Conservation (phyloP, 495 filamentous ascomycete genomes). For the Penicillium pulvis region DNA sequence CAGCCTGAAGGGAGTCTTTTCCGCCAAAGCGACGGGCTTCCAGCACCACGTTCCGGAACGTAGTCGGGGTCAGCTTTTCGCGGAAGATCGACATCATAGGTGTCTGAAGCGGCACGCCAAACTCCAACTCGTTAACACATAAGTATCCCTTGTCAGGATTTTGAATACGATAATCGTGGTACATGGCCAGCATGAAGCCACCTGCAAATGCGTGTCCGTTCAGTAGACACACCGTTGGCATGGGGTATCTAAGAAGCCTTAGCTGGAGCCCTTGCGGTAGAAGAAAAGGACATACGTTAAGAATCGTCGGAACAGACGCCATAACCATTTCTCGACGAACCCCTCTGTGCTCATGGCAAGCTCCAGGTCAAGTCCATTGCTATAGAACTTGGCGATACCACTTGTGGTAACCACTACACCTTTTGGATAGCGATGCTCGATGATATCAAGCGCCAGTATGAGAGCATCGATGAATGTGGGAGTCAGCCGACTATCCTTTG, state of each 20-base stretch:
- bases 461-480: conserved; percentile 65
- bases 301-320: conserved; percentile 58
- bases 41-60: conserved; percentile 65
- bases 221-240: conserved; percentile 77
- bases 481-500: conserved; percentile 75
- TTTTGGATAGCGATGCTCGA: conserved; percentile 65
- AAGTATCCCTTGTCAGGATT: conserved; percentile 67
- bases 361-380: conserved; percentile 73
- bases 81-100: conserved; percentile 76
- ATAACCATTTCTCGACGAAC: conserved; percentile 60
- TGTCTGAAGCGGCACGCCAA: conserved; percentile 69
- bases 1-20: conserved; percentile 58
- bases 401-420: conserved; percentile 77
- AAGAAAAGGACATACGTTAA: conserved; percentile 52
- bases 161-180: conserved; percentile 80
- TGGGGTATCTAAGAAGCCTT: conserved; percentile 58
- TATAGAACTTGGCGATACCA: conserved; percentile 76
- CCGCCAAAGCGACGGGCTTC: conserved; percentile 68
- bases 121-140: conserved; percentile 78
- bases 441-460: conserved; percentile 67
- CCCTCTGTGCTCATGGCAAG: conserved; percentile 49
- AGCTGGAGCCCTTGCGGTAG: conserved; percentile 1
- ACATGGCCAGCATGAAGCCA: conserved; percentile 79
- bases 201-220: conserved; percentile 84
- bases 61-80: conserved; percentile 56